Base-by-base conservation (phyloP, 106 monocot species). In the Platanthera zijinensis region DNA sequence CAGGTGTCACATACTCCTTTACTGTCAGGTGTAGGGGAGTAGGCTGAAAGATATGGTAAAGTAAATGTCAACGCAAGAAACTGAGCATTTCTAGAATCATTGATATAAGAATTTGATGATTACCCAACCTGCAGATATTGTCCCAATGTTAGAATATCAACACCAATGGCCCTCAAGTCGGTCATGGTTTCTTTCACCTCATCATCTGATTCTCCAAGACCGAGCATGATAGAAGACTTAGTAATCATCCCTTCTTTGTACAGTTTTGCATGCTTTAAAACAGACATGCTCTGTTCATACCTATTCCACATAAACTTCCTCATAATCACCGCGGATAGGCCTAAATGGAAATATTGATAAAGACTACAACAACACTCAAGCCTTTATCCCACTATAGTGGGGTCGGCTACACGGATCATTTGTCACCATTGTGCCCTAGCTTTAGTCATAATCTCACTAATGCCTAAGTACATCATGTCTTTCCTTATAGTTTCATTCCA, bases 71-170 rank as follows among this genome's bases (percentile, higher is more conserved):
- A 50, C 49, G 11, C 21, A 72, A 57, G 25, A 71, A 79, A 57
- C 10, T 3, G n/a, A 52, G 52, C 22, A 3, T 11, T 73, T 22
- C 32, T 66, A 66, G 66, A 10, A 66, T 66, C 32, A 32, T 22
- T 11, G 6, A 51, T 52, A 73, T 15, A 63, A 59, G 59, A 64
- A 45, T 50, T 25, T 79, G 59, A 21, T 11, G 4, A 71, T 62
- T 32, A 22, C 50, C 79, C 30, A 52, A 96, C 97, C 97, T 91
- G 97, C 30, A 97, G 78, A 82, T 97, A 97, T 74, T 97, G 93
- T 14, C 97, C 97, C n/a, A 97, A 75, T 57, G 97, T 97, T 66
- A 97, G 82, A 71, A 97, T 97, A 69, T 97, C 91, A 72, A 97
- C 94, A 56, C 84, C 93, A 71, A 91, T 91, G 7, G 84, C 77